Conservation (phyloP, 768 basidiomycete species). For the Ramaria sp. region DNA sequence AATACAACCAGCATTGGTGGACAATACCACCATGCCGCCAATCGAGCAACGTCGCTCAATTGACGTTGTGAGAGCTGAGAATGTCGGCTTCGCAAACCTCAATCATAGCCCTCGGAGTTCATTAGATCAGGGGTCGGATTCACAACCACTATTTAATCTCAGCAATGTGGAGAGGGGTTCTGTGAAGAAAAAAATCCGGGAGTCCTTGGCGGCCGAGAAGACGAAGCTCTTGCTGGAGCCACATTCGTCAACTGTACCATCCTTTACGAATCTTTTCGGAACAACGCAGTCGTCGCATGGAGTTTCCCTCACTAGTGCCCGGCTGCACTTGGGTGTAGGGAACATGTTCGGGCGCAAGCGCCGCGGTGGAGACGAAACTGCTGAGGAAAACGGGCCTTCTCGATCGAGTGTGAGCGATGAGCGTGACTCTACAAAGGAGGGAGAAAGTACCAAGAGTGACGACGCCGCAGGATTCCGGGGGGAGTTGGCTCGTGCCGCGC, state of each 20-base stretch:
- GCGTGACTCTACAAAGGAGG: slow-evolving; percentile 1
- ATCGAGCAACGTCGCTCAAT: background rate
- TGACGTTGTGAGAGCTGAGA: background rate
- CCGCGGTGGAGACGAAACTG: slow-evolving; percentile 1
- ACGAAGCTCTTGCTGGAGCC: background rate
- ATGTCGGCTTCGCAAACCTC: background rate
- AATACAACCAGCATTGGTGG: background rate
- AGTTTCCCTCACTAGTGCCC: background rate
- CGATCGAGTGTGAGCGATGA: slow-evolving; percentile 7
- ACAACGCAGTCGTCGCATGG: background rate
- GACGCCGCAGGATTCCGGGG: background rate
- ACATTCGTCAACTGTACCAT: background rate
- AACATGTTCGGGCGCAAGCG: background rate
- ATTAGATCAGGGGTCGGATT: background rate
- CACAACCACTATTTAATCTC: background rate
- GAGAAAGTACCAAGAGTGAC: background rate
- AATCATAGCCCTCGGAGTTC: background rate
- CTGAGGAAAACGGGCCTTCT: background rate
- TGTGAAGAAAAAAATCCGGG: background rate
- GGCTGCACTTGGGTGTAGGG: background rate
- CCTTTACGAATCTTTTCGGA: background rate
- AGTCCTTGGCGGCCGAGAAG: background rate
- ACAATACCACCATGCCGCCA: background rate
- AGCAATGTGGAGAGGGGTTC: background rate
- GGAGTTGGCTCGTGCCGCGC: background rate